Evolutionary conservation across 352 stramenopile genomes (phyloP).

Genomic region (Phytophthora melonis): DNA sequence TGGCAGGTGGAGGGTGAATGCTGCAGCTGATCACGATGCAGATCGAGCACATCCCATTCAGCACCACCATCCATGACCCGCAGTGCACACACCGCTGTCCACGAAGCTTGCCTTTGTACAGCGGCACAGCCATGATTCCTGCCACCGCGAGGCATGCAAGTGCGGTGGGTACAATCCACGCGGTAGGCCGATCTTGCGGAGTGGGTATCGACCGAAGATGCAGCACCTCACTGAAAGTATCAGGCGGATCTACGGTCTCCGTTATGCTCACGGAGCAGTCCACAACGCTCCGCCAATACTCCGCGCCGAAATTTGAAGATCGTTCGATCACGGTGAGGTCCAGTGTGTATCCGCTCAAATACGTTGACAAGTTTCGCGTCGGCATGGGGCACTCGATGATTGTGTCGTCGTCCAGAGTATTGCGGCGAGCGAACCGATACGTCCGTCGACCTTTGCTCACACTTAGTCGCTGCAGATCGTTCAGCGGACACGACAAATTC

Average conservation of each 20-base stretch:
- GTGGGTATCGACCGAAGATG: conserved; percentile 64
- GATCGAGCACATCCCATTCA: conserved; percentile 53
- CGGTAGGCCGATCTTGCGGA: conserved; percentile 23
- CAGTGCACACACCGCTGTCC: conserved; percentile 71
- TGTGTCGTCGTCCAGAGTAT: conserved; percentile 57
- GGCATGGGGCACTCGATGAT: conserved; percentile 73
- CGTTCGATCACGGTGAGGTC: conserved; percentile 68
- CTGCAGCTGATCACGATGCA: conserved; percentile 73
- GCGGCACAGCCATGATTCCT: conserved; percentile 48
- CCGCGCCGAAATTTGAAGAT: conserved; percentile 48
- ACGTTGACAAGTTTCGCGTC: conserved; percentile 53
- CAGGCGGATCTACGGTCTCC: conserved; percentile 50
- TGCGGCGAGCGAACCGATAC: conserved; percentile 69
- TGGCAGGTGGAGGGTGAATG: conserved; percentile 54
- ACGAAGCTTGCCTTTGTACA: conserved; percentile 62
- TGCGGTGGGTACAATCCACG: conserved; percentile 51
- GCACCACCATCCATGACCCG: conserved; percentile 73
- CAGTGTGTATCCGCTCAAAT: conserved; percentile 66
- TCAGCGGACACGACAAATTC: conserved; percentile 79
- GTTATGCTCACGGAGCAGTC: conserved; percentile 70
- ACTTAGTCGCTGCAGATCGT: conserved; percentile 69
- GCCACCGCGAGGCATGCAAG: conserved; percentile 18
- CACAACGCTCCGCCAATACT: conserved; percentile 78
- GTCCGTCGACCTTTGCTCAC: conserved; percentile 64
- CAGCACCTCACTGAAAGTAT: conserved; percentile 64